Evolutionary conservation across 1,139 yeast species (phyloP), one percentile per base, ranked within the genome.

Genomic region (Diutina ranongensis): DNA sequence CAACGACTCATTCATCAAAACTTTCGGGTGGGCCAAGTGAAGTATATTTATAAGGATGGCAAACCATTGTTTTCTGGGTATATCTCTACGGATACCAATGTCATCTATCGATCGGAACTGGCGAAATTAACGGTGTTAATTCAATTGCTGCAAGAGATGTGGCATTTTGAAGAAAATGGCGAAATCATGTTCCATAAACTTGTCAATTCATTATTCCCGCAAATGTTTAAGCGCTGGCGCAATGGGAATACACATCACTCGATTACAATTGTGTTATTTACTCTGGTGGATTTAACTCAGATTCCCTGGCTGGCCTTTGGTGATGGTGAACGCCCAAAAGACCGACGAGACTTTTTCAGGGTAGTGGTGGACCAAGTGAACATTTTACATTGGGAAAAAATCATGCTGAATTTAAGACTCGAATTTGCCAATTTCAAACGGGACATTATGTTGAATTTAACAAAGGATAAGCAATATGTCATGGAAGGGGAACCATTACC

Each of bases 161-260:
- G 97, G 95, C 88, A 89, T 58, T 94, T 94, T 61, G 97, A 92
- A 62, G 97, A 89, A 57, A 84, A 83, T 54, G 98, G 98, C 0
- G 97, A 89, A 57, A 84, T 89, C 45, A 77, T 87, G 75, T 92
- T 89, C 59, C 94, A 89, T 60, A 88, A 88, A 60, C 77, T 94
- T 55, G 87, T 94, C 45, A 89, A 92, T 59, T 85, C 94, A 20
- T 71, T 92, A 48, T 78, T 94, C 49, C 98, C 99, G 0, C 84
- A 82, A 50, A 83, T 92, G 25, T 88, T 94, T 61, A 82, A 81
- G 53, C 75, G 83, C 48, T 92, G 97, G 97, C 74, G 89, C 52
- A 81, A 81, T 35, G 74, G 80, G 48, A 88, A 83, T 19, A 84
- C 95, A 0, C 95, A 89, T 57, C 98, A 94, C 62, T 74, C 89